A percentile compares a stretch with the other conserved stretches of the same genome.
Evolutionary conservation across 306 rosid species (phyloP).

Genomic region (Delonix regia): DNA sequence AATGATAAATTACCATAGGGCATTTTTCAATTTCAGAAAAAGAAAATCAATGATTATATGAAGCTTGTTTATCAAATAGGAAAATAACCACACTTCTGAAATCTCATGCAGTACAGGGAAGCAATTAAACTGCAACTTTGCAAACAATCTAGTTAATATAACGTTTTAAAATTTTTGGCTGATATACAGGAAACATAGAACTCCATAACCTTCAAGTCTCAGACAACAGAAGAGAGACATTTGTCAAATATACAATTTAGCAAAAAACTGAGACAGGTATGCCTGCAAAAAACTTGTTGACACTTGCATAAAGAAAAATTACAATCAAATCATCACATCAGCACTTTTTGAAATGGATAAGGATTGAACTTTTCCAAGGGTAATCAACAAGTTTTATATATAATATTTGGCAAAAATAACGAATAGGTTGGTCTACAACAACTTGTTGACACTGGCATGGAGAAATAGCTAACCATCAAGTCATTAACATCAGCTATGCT

Average conservation of each 20-base stretch:
- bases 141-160: slow-evolving; percentile 26
- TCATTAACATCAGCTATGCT: slow-evolving; percentile 18
- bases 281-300: neutral
- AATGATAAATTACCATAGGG: slow-evolving; percentile 34
- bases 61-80: neutral
- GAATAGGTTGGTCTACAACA: neutral
- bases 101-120: neutral
- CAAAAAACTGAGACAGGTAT: neutral
- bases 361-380: slow-evolving; percentile 14
- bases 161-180: slow-evolving; percentile 8
- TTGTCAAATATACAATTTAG: neutral
- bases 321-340: slow-evolving; percentile 4
- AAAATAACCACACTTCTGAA: slow-evolving; percentile 9
- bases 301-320: slow-evolving; percentile 1
- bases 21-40: slow-evolving; percentile 5
- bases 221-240: slow-evolving; percentile 21
- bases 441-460: slow-evolving; percentile 1
- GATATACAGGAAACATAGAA: slow-evolving; percentile 22
- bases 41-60: neutral
- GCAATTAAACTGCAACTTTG: slow-evolving; percentile 14
- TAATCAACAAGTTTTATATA: slow-evolving; percentile 1
- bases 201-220: neutral
- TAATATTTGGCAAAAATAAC: neutral
- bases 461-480: neutral
- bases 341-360: neutral